Evolutionary conservation across 2,329 filamentous ascomycete species (phyloP).

Genomic region (Colletotrichum nymphaeae): DNA sequence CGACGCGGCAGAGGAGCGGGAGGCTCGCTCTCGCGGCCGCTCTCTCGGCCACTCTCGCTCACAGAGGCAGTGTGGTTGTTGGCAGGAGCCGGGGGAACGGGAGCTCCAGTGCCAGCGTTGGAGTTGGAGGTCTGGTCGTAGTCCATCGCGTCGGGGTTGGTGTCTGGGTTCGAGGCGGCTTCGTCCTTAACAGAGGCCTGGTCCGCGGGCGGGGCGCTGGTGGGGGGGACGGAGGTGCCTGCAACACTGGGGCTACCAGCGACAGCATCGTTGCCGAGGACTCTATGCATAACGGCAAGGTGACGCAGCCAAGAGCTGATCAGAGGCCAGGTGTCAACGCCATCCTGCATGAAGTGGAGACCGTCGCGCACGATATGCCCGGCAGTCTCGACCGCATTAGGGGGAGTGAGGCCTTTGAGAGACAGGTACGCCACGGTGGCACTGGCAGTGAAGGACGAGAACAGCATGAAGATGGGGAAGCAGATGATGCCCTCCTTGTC

Average conservation of each 20-base stretch:
- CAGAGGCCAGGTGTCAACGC: slow-evolving; percentile 69
- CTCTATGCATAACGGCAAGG: slow-evolving; percentile 70
- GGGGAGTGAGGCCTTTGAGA: slow-evolving; percentile 69
- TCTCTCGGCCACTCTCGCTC: slow-evolving; percentile 54
- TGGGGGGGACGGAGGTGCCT: slow-evolving; percentile 45
- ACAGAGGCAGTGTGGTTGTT: slow-evolving; percentile 40
- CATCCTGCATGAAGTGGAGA: slow-evolving; percentile 68
- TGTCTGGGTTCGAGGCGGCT: slow-evolving; percentile 64
- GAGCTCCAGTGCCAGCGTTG: slow-evolving; percentile 38
- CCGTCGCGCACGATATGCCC: slow-evolving; percentile 68
- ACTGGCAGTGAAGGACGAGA: slow-evolving; percentile 70
- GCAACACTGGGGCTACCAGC: slow-evolving; percentile 44
- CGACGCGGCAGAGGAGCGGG: slow-evolving; percentile 60
- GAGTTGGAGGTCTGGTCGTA: slow-evolving; percentile 59
- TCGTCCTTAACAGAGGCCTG: slow-evolving; percentile 65
- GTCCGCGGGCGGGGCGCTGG: slow-evolving; percentile 38
- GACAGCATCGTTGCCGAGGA: slow-evolving; percentile 64
- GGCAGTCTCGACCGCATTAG: slow-evolving; percentile 67
- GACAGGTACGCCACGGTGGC: slow-evolving; percentile 71
- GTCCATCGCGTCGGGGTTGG: slow-evolving; percentile 67
- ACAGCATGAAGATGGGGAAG: slow-evolving; percentile 73
- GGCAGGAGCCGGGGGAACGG: slow-evolving; percentile 44
- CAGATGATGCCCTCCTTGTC: slow-evolving; percentile 70
- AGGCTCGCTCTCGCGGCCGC: slow-evolving; percentile 64
- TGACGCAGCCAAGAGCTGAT: slow-evolving; percentile 71